Evolutionary conservation across 2,329 filamentous ascomycete genomes (phyloP).

Genomic region (Colletotrichum agaves): DNA sequence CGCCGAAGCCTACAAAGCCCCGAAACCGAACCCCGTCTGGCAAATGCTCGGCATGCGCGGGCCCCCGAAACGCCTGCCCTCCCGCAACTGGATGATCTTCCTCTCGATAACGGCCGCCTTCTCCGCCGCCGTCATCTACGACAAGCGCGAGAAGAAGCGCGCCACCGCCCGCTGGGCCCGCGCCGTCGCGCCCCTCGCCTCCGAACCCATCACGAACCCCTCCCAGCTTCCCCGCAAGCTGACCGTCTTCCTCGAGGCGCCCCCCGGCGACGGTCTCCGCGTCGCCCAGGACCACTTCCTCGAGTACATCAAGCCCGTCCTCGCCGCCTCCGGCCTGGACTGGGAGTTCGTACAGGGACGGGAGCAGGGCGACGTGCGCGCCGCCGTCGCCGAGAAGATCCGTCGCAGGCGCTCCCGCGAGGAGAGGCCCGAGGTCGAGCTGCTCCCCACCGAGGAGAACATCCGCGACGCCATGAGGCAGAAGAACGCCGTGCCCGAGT

Average conservation of each 20-base stretch:
- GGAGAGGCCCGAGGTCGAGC: constrained; percentile 59
- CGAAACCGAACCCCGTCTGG: constrained; percentile 75
- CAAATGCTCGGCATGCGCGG: constrained; percentile 87
- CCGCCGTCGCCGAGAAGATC: constrained; percentile 86
- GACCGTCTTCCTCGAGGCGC: constrained; percentile 85
- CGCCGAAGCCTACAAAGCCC: constrained; percentile 51
- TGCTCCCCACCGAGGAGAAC: constrained; percentile 65
- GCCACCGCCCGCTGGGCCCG: constrained; percentile 88
- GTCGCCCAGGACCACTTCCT: constrained; percentile 94
- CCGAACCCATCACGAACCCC: constrained; percentile 75
- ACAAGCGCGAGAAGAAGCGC: constrained; percentile 88
- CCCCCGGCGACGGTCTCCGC: constrained; percentile 86
- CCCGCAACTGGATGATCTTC: constrained; percentile 98
- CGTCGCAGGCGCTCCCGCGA: constrained; percentile 74
- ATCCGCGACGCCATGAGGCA: constrained; percentile 72
- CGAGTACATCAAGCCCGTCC: constrained; percentile 92
- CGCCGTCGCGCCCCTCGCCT: constrained; percentile 84
- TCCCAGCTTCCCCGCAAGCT: constrained; percentile 83
- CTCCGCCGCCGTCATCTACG: constrained; percentile 85
- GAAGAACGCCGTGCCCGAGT: constrained; percentile 75
- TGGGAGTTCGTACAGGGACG: constrained; percentile 96
- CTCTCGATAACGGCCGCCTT: constrained; percentile 82
- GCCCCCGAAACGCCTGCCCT: constrained; percentile 85
- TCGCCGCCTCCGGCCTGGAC: constrained; percentile 90
- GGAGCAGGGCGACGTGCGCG: constrained; percentile 91